A percentile compares a stretch with the other conserved stretches of the same genome.
These are phyloP conservation scores for Elymus sibiricus DNA, from an alignment of 176 grass and related monocot species.

Conservation along the genomic window DNA sequence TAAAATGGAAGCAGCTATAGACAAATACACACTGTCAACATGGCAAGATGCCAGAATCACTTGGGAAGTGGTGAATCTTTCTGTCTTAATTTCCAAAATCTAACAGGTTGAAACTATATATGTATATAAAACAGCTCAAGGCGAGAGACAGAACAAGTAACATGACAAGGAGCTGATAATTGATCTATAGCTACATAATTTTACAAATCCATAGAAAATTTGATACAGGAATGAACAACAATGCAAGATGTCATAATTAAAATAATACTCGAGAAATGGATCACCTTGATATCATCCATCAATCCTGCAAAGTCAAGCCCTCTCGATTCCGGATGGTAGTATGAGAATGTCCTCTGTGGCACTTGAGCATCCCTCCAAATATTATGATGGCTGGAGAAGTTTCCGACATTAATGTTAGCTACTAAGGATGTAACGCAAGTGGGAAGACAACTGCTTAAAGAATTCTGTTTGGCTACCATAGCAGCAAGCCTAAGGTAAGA, in stretches of 20 bases:
- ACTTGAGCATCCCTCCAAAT: conserved; percentile 93
- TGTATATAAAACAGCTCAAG: neutral
- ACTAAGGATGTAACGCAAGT: neutral
- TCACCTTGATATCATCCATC: conserved; percentile 95
- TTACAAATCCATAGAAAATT: neutral
- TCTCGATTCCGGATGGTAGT: conserved; percentile 78
- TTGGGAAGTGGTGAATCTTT: neutral
- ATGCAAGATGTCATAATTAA: neutral
- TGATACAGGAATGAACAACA: neutral
- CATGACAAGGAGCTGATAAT: neutral
- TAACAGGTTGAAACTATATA: neutral
- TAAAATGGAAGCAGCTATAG: neutral
- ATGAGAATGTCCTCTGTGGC: conserved; percentile 72
- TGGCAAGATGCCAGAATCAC: neutral
- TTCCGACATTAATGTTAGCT: conserved; percentile 15
- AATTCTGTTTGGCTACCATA: neutral
- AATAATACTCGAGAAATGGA: conserved; percentile 5
- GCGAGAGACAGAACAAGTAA: neutral
- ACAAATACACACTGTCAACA: neutral
- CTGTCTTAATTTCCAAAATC: neutral
- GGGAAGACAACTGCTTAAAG: neutral
- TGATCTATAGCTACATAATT: neutral
- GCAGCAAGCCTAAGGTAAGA: neutral
- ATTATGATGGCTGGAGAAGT: conserved; percentile 83
- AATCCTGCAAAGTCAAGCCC: conserved; percentile 85